Evolutionary conservation across 129 eudicot genomes (phyloP), one percentile per base, ranked within the genome.

Genomic region (Flaveria linearis): DNA sequence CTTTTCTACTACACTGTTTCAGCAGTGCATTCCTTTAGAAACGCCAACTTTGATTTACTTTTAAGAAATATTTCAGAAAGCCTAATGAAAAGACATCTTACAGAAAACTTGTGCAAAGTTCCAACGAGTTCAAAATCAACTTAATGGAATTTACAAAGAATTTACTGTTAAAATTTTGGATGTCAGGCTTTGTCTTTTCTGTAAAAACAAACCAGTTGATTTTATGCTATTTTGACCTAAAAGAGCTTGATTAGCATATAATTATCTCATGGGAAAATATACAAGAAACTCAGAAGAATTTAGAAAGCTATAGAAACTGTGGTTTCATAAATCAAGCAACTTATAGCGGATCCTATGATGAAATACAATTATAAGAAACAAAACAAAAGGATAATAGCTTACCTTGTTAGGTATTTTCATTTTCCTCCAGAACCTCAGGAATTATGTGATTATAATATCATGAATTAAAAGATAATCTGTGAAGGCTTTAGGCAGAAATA

Each of bases 1-100:
- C 9, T 18, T 53, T 23, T 23, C 20, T 26, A 52, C 16, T 71
- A 16, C 30, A 22, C 76, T 53, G 50, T 33, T 71, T 26, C n/a
- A 52, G 76, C 49, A n/a, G 17, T 71, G 62, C 76, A 71, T 52
- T 49, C 75, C 61, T 50, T 49, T 30, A 71, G 64, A n/a, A 26
- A 28, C 51, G 26, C 51, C 47, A 50, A 52, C 76, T 71, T 71
- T 5, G 64, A 51, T 63, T 30, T 51, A 9, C 30, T 16, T 71
- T 30, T 9, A 17, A 4, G 49, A 16, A 50, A 28, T 71, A 18
- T 18, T 36, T n/a, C 45, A 22, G 51, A 30, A 72, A 39, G 18
- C 52, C 49, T 56, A 33, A 36, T 17, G 18, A 36, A 55, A 20
- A 71, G 15, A 50, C 16, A 18, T 49, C 57, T 30, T 25, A 71